Base-by-base conservation (phyloP, 371 early-diverging fungal species). In the Circinella minor region DNA sequence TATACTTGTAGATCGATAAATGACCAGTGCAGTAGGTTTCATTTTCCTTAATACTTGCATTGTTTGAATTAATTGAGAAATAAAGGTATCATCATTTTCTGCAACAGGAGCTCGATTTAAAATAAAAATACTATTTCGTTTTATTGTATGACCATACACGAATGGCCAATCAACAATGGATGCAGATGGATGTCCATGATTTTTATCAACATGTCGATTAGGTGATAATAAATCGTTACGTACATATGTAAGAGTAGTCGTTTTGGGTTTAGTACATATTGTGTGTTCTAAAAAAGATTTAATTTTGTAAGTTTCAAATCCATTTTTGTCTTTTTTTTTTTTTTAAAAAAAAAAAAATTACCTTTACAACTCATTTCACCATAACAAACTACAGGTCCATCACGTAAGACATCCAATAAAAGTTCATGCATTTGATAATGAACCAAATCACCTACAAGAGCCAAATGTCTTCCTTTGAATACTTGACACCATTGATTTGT, bases 331-430 rank as follows among this genome's bases (percentile, higher is more conserved):
- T 39, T 39, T 39, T 39, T 39, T 39, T 39, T 39, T 27, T 63
- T n/a, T n/a, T n/a, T n/a, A n/a, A n/a, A n/a, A n/a, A n/a, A n/a
- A n/a, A n/a, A n/a, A n/a, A n/a, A n/a, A n/a, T n/a, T 76, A 83
- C 84, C 84, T 82, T 82, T 82, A 75, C 90, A 89, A 37, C 79
- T 82, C 27, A 81, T 66, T 68, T 88, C 90, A 17, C 90, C 88
- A 76, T 78, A 83, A 62, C 88, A 89, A 17, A 74, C 81, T 13
- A 81, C 81, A 1, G 85, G 83, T 3, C 79, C 81, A 64, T 81
- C 80, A 37, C 85, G 74, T 27, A 85, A 73, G 7, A 80, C 74
- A 68, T 86, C 83, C 55, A 87, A 70, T 34, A 88, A 63, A 1
- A 86, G 60, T 39, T 89, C 88, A 70, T 88, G 88, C 18, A 86